Evolutionary conservation across 2,329 filamentous ascomycete species (phyloP).

Genomic region (Tympanopsis confertula): DNA sequence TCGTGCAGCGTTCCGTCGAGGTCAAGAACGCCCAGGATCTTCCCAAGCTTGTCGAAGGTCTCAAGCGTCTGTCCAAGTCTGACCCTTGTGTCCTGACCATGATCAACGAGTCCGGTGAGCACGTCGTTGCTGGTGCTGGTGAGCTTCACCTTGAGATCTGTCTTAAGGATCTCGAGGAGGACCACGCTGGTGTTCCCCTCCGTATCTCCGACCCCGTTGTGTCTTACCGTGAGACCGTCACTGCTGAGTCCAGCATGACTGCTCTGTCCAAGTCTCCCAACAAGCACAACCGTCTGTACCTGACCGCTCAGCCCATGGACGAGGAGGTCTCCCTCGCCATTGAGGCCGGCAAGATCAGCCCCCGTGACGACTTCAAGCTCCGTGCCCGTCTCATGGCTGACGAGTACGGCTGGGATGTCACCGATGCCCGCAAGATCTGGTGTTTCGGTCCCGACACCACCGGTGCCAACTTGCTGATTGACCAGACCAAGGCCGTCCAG

Average conservation of each 20-base stretch:
- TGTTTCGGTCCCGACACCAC: conserved; percentile 97
- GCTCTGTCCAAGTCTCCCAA: conserved; percentile 99
- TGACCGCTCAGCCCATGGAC: conserved; percentile 77
- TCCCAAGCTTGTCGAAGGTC: conserved; percentile 98
- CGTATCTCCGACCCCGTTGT: conserved; percentile 97
- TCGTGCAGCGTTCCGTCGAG: conserved; percentile 96
- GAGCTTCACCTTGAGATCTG: conserved; percentile 99
- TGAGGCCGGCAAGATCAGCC: conserved; percentile 79
- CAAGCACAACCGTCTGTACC: conserved; percentile 99
- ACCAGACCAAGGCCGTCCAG: conserved; percentile 99
- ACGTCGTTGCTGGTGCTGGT: conserved; percentile 97
- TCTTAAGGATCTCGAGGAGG: conserved; percentile 98
- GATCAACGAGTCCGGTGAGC: conserved; percentile 89
- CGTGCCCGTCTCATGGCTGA: conserved; percentile 93
- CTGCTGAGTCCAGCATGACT: conserved; percentile 75
- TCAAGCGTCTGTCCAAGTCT: conserved; percentile 99
- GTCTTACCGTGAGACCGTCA: conserved; percentile 94
- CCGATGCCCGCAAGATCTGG: conserved; percentile 99
- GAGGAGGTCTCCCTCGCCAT: conserved; percentile 90
- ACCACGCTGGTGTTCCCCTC: conserved; percentile 97
- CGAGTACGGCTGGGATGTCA: conserved; percentile 98
- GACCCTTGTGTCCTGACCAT: conserved; percentile 92
- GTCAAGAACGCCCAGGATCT: conserved; percentile 99
- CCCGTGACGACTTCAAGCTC: conserved; percentile 97
- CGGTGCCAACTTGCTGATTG: conserved; percentile 95